A percentile compares a stretch with the other conserved stretches of the same genome.
phyloP scores from a whole-genome alignment of 768 basidiomycete species.

The Mrakia frigida region DNA sequence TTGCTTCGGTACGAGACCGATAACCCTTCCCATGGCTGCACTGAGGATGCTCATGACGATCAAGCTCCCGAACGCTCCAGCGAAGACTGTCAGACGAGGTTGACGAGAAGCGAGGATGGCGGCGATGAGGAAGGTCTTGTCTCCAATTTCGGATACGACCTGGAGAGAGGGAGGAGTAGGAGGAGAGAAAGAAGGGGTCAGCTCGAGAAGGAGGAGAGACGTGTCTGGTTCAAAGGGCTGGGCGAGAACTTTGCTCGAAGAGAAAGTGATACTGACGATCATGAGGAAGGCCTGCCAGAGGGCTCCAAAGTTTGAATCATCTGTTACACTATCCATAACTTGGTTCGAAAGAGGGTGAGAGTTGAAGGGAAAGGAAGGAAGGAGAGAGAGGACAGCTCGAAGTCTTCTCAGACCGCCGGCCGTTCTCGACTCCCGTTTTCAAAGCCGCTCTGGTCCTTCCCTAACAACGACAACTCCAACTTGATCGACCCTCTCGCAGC shows the following conservation, averaged over 20 bases:
- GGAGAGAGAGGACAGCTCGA: neutral
- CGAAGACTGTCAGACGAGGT: slow-evolving; percentile 74
- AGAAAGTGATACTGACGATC: slow-evolving; percentile 61
- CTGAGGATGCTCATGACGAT: slow-evolving; percentile 90
- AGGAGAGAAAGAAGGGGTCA: neutral
- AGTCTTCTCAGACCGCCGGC: too few relatives aligned
- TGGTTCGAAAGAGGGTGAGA: neutral
- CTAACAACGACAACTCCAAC: neutral
- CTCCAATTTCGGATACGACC: slow-evolving; percentile 72
- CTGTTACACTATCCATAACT: neutral
- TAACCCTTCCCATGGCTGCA: slow-evolving; percentile 84
- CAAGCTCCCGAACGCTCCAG: slow-evolving; percentile 79
- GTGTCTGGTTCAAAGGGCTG: neutral
- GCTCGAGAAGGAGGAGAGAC: neutral
- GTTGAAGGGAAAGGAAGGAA: neutral
- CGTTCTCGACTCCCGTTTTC: neutral
- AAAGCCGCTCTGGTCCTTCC: neutral
- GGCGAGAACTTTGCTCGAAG: neutral
- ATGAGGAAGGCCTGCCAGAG: slow-evolving; percentile 75
- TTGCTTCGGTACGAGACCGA: slow-evolving; percentile 43
- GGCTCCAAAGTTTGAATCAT: slow-evolving; percentile 43
- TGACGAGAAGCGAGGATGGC: slow-evolving; percentile 82
- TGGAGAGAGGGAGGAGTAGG: neutral
- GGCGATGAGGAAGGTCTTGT: slow-evolving; percentile 54
- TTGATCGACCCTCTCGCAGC: neutral